Evolutionary conservation across 139 green algal species (phyloP).

Genomic region (Volvox africanus): DNA sequence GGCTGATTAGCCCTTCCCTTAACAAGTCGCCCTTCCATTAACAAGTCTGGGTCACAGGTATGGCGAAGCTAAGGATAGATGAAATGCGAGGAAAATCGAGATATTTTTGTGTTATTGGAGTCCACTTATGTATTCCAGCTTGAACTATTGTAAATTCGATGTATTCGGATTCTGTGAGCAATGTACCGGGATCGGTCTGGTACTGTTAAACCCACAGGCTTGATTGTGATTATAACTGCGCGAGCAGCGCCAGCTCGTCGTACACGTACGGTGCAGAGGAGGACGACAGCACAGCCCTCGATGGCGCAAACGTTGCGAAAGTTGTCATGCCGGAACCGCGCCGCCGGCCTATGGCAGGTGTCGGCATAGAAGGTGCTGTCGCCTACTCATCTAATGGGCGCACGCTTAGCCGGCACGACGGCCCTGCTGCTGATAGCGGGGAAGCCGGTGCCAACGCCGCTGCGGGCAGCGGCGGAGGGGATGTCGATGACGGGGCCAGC

Average conservation of each 20-base stretch:
- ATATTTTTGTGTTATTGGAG: too few relatives aligned
- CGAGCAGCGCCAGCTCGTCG: constrained; percentile 13
- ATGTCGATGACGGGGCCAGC: not conserved
- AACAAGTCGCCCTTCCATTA: too few relatives aligned
- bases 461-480: not conserved
- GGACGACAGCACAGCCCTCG: not conserved
- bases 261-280: constrained; percentile 18
- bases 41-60: too few relatives aligned
- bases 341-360: not conserved
- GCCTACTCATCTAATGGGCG: not conserved
- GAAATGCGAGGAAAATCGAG: too few relatives aligned
- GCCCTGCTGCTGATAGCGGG: not conserved
- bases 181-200: too few relatives aligned
- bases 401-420: not conserved
- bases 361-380: not conserved
- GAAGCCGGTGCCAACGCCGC: not conserved
- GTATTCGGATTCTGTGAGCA: too few relatives aligned
- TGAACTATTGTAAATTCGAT: too few relatives aligned
- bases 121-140: too few relatives aligned
- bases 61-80: too few relatives aligned
- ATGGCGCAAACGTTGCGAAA: not conserved
- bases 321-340: not conserved
- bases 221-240: not conserved
- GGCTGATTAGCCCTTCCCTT: too few relatives aligned
- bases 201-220: not conserved